These are phyloP conservation scores for Fusarium heterosporum DNA, from an alignment of 2,329 filamentous ascomycete genomes.

Conservation along the genomic window DNA sequence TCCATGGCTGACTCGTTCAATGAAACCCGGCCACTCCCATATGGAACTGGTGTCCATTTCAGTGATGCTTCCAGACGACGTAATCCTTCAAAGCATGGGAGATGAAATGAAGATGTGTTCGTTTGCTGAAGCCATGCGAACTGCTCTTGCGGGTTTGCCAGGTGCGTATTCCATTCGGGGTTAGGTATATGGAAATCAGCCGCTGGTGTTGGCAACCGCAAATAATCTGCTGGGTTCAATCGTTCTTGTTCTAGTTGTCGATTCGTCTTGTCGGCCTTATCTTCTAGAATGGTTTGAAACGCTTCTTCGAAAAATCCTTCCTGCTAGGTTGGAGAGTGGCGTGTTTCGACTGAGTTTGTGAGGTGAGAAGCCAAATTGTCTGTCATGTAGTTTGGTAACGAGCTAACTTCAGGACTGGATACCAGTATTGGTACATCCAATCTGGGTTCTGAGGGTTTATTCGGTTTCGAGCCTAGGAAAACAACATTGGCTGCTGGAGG, in stretches of 20 bases:
- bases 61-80: slow-evolving; percentile 33
- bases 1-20: slow-evolving; percentile 31
- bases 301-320: slow-evolving; percentile 42
- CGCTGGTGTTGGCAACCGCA: slow-evolving; percentile 47
- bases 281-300: slow-evolving; percentile 40
- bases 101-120: not conserved
- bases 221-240: slow-evolving; percentile 41
- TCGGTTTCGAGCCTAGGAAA: not conserved
- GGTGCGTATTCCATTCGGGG: slow-evolving; percentile 40
- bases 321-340: not conserved
- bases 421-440: slow-evolving; percentile 43
- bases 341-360: not conserved
- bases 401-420: slow-evolving; percentile 24
- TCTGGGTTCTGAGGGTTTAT: slow-evolving; percentile 17
- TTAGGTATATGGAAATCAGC: slow-evolving; percentile 45
- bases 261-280: slow-evolving; percentile 17
- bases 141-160: slow-evolving; percentile 41
- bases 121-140: slow-evolving; percentile 43
- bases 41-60: slow-evolving; percentile 44
- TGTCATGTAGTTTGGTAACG: not conserved
- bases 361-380: not conserved
- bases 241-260: slow-evolving; percentile 47
- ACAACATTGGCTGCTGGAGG: slow-evolving; percentile 3
- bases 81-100: slow-evolving; percentile 2
- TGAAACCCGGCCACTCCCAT: slow-evolving; percentile 2